phyloP scores from a whole-genome alignment of 1,284 basidiomycete species.

The Fistulinella cinereoalba region DNA sequence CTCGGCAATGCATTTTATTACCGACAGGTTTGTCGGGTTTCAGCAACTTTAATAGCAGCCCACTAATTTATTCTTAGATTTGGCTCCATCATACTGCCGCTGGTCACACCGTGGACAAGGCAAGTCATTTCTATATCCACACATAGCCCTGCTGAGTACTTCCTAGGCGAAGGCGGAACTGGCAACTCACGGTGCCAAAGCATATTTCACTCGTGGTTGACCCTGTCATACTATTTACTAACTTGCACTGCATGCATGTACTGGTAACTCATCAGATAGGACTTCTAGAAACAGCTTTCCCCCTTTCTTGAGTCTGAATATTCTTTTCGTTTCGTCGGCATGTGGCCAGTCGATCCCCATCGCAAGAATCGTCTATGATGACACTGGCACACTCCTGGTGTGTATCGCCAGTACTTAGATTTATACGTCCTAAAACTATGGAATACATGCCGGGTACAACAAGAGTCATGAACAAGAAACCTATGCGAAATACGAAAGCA shows the following conservation, averaged over 20 bases:
- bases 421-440: slow-evolving; percentile 8
- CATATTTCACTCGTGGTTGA: slow-evolving; percentile 81
- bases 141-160: slow-evolving; percentile 7
- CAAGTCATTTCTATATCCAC: slow-evolving; percentile 28
- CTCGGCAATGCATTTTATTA: slow-evolving; percentile 82
- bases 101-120: slow-evolving; percentile 83
- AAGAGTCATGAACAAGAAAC: slow-evolving; percentile 10
- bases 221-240: slow-evolving; percentile 2
- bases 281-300: slow-evolving; percentile 1
- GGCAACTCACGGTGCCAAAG: slow-evolving; percentile 81
- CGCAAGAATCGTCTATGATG: slow-evolving; percentile 5
- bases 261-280: slow-evolving; percentile 12
- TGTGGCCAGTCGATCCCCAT: no score
- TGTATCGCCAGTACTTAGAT: background rate
- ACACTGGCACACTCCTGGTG: slow-evolving; percentile 2
- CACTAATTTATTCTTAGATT: slow-evolving; percentile 50
- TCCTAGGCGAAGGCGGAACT: slow-evolving; percentile 80
- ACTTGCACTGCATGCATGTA: slow-evolving; percentile 18
- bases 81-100: slow-evolving; percentile 82
- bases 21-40: slow-evolving; percentile 53
- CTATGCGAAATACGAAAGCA: slow-evolving; percentile 11
- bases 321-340: no score
- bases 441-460: slow-evolving; percentile 9
- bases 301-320: no score
- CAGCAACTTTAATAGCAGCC: slow-evolving; percentile 3